phyloP scores from a whole-genome alignment of 2,329 filamentous ascomycete genomes.

The Exophiala xenobiotica region DNA sequence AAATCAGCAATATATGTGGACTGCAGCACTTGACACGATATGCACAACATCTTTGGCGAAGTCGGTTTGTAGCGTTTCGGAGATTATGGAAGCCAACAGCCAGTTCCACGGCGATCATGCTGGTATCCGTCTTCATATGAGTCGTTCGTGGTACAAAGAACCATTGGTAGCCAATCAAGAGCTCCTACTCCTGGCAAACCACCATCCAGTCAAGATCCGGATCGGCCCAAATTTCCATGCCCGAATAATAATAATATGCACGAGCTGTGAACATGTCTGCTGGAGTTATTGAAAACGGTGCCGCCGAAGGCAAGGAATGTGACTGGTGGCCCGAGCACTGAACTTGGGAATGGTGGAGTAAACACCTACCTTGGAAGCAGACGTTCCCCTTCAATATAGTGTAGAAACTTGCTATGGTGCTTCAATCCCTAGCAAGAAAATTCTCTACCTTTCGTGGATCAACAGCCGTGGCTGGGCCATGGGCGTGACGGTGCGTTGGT shows the following conservation, averaged over 20 bases:
- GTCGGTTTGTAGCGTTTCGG: slow-evolving; percentile 15
- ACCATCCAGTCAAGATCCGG: slow-evolving; percentile 20
- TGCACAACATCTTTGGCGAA: background rate
- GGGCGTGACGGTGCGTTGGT: background rate
- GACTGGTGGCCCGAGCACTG: slow-evolving; percentile 21
- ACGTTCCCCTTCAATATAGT: background rate
- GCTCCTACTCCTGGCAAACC: slow-evolving; percentile 2
- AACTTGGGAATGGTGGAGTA: slow-evolving; percentile 7
- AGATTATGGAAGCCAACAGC: slow-evolving; percentile 22
- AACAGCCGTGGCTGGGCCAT: background rate
- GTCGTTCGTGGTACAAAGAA: slow-evolving; percentile 23
- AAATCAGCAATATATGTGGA: background rate
- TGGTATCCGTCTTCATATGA: slow-evolving; percentile 24
- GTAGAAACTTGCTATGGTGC: background rate
- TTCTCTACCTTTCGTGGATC: no score
- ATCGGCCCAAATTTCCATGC: slow-evolving; percentile 13
- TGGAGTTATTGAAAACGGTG: background rate
- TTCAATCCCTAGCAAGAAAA: no score
- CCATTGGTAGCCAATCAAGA: slow-evolving; percentile 21
- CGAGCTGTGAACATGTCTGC: no score
- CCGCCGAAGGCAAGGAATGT: slow-evolving; percentile 16
- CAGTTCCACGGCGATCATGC: slow-evolving; percentile 26
- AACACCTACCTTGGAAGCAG: background rate
- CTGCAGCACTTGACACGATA: background rate
- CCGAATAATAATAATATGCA: no score